phyloP scores from a whole-genome alignment of 768 basidiomycete genomes.

The Kockovaella imperatae region DNA sequence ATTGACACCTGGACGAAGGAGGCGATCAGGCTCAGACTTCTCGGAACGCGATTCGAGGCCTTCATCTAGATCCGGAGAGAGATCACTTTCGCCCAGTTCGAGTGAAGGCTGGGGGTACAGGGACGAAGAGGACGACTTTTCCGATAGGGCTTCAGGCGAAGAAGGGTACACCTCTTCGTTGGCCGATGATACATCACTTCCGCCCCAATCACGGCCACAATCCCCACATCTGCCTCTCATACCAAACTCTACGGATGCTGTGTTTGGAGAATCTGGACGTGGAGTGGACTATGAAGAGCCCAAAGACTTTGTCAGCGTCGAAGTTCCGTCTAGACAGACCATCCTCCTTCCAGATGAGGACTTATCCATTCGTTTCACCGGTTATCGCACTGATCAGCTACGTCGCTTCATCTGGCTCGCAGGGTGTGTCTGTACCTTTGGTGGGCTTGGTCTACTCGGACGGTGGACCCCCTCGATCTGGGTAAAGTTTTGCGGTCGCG shows the following conservation, averaged over 20 bases:
- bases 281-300: slow-evolving; percentile 18
- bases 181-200: slow-evolving; percentile 43
- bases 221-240: slow-evolving; percentile 42
- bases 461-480: slow-evolving; percentile 90
- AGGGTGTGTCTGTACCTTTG: slow-evolving; percentile 61
- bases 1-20: neutral
- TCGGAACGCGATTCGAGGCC: no score
- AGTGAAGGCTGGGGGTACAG: slow-evolving; percentile 45
- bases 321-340: slow-evolving; percentile 56
- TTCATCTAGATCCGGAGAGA: slow-evolving; percentile 19
- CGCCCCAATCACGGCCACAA: slow-evolving; percentile 43
- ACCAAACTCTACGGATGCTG: slow-evolving; percentile 32
- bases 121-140: slow-evolving; percentile 36
- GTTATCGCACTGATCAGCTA: slow-evolving; percentile 64
- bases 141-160: slow-evolving; percentile 34
- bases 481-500: slow-evolving; percentile 76
- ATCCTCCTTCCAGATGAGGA: slow-evolving; percentile 86
- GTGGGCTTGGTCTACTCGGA: slow-evolving; percentile 69
- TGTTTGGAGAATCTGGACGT: slow-evolving; percentile 37
- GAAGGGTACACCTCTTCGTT: slow-evolving; percentile 41
- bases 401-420: slow-evolving; percentile 63
- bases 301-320: slow-evolving; percentile 30
- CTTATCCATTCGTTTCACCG: slow-evolving; percentile 73
- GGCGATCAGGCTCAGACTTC: no score
- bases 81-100: slow-evolving; percentile 23